Evolutionary conservation across 139 green algal species (phyloP).

Genomic region (Nannochloris sp.): DNA sequence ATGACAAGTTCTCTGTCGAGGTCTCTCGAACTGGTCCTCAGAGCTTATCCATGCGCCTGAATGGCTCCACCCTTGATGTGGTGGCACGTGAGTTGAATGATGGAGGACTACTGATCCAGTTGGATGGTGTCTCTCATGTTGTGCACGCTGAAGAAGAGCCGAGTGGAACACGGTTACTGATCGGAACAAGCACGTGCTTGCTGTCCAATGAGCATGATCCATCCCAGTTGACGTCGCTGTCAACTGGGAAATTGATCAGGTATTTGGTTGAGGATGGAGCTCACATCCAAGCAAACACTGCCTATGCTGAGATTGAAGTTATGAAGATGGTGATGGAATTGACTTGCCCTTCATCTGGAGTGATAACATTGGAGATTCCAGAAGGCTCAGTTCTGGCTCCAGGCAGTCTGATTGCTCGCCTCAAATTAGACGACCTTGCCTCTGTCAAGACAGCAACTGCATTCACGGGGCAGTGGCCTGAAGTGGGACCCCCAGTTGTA

Average conservation of each 20-base stretch:
- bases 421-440: conserved; percentile 64
- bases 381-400: conserved; percentile 63
- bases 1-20: conserved; percentile 69
- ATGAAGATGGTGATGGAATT: conserved; percentile 95
- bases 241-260: conserved; percentile 74
- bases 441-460: conserved; percentile 39
- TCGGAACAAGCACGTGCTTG: conserved; percentile 84
- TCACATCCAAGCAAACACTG: conserved; percentile 49
- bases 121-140: conserved; percentile 85
- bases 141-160: conserved; percentile 89
- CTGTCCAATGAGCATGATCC: conserved; percentile 63
- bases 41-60: conserved; percentile 41
- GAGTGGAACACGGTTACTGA: conserved; percentile 77
- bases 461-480: conserved; percentile 55
- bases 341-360: conserved; percentile 57
- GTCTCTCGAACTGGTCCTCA: conserved; percentile 41
- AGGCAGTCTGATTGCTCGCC: conserved; percentile 68
- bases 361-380: conserved; percentile 53
- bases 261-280: conserved; percentile 64
- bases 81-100: conserved; percentile 78
- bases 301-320: conserved; percentile 81
- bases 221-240: conserved; percentile 34
- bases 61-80: conserved; percentile 61
- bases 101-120: conserved; percentile 82
- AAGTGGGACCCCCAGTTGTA: conserved; percentile 63